Base-by-base conservation (phyloP, 192 early-diverging fungal genomes). In the Lunasporangiospora selenospora region DNA sequence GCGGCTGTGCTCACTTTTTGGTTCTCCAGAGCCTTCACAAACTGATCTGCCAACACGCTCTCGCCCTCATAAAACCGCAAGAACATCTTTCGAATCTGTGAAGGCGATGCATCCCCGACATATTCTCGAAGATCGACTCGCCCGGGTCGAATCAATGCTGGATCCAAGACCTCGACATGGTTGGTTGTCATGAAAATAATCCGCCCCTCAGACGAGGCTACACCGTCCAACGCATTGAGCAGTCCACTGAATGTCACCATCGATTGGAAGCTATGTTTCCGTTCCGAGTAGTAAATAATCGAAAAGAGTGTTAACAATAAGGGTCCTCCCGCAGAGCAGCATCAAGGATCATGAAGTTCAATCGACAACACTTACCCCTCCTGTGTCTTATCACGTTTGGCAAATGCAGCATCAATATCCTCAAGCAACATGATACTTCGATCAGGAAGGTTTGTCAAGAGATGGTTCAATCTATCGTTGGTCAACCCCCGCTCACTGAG, bases 141-240 rank as follows among this genome's bases (percentile, higher is more conserved):
- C 23, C 93, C 93, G 7, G 93, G 93, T 16, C 93, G 80, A 53
- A 94, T 82, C 55, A 94, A 75, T 2, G 92, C 93, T 2, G 84
- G 89, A 54, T 94, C 92, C 31, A 96, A 77, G 3, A 76, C 75
- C 19, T 92, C 89, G 24, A 93, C 80, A 50, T 93, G 87, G 70
- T 96, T 96, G 8, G 94, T 96, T 7, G 94, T 96, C 89, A 96
- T 89, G 58, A 96, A 92, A 19, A 96, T 89, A 38, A 96, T 89
- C 13, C 92, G 83, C 45, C 92, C 93, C 75, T 93, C 94, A 38
- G 89, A 83, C 6, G 94, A 90, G 2, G 92, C 88, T 1, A 95
- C 89, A 16, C 94, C 94, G 50, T 96, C 94, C 49, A 96, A 60
- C 0, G 94, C 91, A 71, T 96, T 96, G 57, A 96, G 80, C 13